phyloP scores from a whole-genome alignment of 805 yeast species.

The Zygosaccharomyces lentus region DNA sequence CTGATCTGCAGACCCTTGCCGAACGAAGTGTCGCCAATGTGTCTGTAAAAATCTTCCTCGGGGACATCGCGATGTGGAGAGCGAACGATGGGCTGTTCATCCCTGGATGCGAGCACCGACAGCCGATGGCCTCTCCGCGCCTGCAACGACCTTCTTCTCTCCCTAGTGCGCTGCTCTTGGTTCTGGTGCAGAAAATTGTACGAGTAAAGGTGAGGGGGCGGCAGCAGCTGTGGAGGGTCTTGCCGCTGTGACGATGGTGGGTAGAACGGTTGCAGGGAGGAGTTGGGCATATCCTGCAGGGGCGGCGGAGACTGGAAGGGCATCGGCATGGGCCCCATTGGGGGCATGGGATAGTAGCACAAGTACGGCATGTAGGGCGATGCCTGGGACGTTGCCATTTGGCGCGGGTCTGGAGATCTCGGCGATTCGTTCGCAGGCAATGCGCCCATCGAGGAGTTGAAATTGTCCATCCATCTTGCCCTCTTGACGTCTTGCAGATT shows the following conservation, averaged over 20 bases:
- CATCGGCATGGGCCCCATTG: constrained; percentile 10
- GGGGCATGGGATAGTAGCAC: constrained; percentile 27
- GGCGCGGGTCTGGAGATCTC: constrained; percentile 9
- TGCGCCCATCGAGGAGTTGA: constrained; percentile 24
- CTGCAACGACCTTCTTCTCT: constrained; percentile 24
- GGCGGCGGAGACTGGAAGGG: constrained; percentile 13
- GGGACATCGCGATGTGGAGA: constrained; percentile 35
- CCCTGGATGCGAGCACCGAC: constrained; percentile 28
- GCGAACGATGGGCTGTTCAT: constrained; percentile 19
- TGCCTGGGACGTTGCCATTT: constrained; percentile 9
- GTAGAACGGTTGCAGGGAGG: constrained; percentile 30
- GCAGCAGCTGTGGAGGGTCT: constrained; percentile 22
- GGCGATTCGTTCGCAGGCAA: not conserved
- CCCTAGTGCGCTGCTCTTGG: constrained; percentile 10
- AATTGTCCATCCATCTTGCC: constrained; percentile 34
- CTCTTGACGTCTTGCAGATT: constrained; percentile 27
- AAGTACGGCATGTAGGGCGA: constrained; percentile 24
- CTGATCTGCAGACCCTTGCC: constrained; percentile 29
- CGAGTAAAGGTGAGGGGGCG: constrained; percentile 27
- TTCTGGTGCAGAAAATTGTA: constrained; percentile 17
- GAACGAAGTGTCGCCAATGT: constrained; percentile 29
- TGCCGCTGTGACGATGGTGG: constrained; percentile 16
- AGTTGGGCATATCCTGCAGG: constrained; percentile 20
- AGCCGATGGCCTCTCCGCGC: constrained; percentile 31
- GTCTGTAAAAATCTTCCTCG: constrained; percentile 31